Evolutionary conservation across 2,329 filamentous ascomycete genomes (phyloP), one percentile per base, ranked within the genome.

Genomic region (Fonsecaea pugnacius): DNA sequence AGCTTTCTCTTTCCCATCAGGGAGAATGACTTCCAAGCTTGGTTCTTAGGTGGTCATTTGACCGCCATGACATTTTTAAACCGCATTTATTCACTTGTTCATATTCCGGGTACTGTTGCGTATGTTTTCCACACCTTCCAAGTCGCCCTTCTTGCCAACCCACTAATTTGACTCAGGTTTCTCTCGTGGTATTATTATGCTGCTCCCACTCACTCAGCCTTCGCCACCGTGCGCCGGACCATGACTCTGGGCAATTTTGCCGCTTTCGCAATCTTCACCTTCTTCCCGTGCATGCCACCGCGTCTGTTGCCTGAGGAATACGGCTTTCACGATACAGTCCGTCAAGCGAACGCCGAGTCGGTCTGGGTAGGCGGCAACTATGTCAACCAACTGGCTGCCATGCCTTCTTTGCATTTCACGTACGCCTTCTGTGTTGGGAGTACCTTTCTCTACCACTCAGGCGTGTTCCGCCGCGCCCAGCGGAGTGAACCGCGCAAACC

Each of bases 271-370:
- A 79, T 85, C 65, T 89, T 89, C 72, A 85, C 84, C n/a, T 75
- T 85, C 27, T 88, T 84, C 78, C 86, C 86, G 9, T 87, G 84
- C 72, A 88, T 88, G 84, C 86, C 86, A 1, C 86, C 85, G 59
- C 80, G 86, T 10, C 78, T 88, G 58, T 78, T 88, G 60, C 85
- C 85, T 68, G 81, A 84, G 62, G 80, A 84, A 67, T 88, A 80
- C 63, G 84, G 84, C 3, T 88, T 88, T 70, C 80, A 86, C 63
- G 86, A 88, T 68, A 87, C 84, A 1, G 86, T 88, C 12, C 85
- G 86, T 67, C 79, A 78, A 67, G 80, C 79, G 57, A 78, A 83
- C 58, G 82, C 82, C n/a, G 78, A 81, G 68, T 83, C 80, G 35
- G 78, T 84, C 50, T 84, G 80, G 80, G 81, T 84, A 72, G 82